Conservation (phyloP, 805 yeast species). For the Metschnikowia hibisci region DNA sequence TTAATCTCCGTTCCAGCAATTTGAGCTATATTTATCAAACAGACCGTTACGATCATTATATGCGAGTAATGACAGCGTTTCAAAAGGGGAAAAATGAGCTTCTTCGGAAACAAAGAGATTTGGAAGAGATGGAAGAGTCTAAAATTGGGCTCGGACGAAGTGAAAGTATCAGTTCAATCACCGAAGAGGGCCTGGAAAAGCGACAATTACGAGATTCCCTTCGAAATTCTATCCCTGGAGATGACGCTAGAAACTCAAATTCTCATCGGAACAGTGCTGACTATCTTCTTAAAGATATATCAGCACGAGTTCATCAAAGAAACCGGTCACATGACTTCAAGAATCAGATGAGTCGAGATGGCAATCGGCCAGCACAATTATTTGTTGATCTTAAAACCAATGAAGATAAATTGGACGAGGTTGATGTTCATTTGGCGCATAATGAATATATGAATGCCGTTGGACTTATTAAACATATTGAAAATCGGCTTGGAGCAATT, state of each 20-base stretch:
- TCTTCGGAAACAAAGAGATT: conserved; percentile 26
- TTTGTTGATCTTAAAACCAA: conserved; percentile 47
- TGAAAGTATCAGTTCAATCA: conserved; percentile 10
- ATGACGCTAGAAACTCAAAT: conserved; percentile 11
- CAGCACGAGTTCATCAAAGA: conserved; percentile 59
- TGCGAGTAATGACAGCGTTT: conserved; percentile 50
- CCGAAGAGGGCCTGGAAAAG: conserved; percentile 32
- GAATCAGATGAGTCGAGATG: conserved; percentile 10
- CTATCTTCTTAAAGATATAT: conserved; percentile 52
- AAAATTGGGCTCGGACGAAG: conserved; percentile 11
- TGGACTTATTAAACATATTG: conserved; percentile 37
- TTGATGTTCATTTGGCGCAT: conserved; percentile 65
- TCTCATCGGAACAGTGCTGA: conserved; percentile 31
- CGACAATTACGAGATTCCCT: conserved; percentile 40
- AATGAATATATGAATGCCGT: conserved; percentile 48
- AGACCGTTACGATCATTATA: conserved; percentile 54
- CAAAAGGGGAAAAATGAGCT: conserved; percentile 59
- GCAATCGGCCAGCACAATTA: conserved; percentile 20
- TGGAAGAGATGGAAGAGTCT: conserved; percentile 16
- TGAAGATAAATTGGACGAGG: conserved; percentile 63
- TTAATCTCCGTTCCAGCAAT: conserved; percentile 46
- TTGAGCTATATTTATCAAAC: conserved; percentile 57
- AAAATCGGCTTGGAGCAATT: conserved; percentile 26
- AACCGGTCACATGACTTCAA: conserved; percentile 48
- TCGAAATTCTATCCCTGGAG: conserved; percentile 36